Evolutionary conservation across 345 rosid species (phyloP).

Genomic region (Populus davidiana): DNA sequence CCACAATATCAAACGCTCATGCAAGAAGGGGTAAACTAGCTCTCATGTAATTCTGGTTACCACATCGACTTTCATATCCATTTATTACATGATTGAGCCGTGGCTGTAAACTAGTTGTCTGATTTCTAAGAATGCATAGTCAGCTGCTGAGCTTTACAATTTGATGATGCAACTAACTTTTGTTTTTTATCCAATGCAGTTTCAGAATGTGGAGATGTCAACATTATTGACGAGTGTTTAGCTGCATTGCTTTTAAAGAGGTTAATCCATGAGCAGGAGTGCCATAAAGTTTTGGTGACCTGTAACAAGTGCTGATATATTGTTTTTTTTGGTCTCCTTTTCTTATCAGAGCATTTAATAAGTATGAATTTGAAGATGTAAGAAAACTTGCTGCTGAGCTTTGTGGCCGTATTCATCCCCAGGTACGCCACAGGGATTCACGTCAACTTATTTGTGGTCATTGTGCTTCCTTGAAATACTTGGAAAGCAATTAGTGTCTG

Average conservation of each 20-base stretch:
- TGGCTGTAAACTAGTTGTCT: conserved; percentile 2
- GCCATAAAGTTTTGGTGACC: conserved; percentile 21
- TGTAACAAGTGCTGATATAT: conserved; percentile 19
- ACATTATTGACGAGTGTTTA: conserved; percentile 44
- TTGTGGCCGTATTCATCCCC: conserved; percentile 85
- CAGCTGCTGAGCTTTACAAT: not conserved
- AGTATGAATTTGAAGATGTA: conserved; percentile 75
- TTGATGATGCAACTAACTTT: conserved; percentile 10
- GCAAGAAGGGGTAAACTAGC: no score
- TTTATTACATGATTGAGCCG: not conserved
- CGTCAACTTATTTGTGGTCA: conserved; percentile 14
- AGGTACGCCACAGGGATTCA: conserved; percentile 33
- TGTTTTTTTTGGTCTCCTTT: conserved; percentile 2
- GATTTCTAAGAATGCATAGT: conserved; percentile 1
- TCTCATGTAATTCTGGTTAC: no score
- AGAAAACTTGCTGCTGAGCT: conserved; percentile 87
- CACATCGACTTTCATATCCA: no score
- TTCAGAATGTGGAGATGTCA: conserved; percentile 45
- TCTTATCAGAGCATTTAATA: conserved; percentile 63
- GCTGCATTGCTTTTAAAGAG: conserved; percentile 69
- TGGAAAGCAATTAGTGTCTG: not conserved
- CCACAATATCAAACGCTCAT: no score
- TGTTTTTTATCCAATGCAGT: conserved; percentile 10
- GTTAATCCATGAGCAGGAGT: conserved; percentile 31
- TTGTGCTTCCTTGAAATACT: conserved; percentile 10